Conservation (phyloP, 2,329 filamentous ascomycete genomes). For the Decorospora gaudefroyi region DNA sequence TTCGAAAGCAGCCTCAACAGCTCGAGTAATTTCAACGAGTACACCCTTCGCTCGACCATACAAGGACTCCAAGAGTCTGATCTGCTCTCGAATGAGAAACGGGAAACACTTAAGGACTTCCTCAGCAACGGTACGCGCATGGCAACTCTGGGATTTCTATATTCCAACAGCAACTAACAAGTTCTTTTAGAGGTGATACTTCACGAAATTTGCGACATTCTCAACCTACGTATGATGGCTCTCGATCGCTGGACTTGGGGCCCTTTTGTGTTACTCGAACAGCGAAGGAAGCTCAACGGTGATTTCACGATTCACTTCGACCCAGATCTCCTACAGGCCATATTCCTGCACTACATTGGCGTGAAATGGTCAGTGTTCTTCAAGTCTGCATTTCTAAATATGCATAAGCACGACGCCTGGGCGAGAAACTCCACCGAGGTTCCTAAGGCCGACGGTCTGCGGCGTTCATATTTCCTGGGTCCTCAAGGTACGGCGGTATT, state of each 20-base stretch:
- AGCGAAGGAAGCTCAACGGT: slow-evolving; percentile 38
- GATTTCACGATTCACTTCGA: slow-evolving; percentile 38
- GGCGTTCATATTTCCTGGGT: slow-evolving; percentile 37
- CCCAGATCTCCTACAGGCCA: slow-evolving; percentile 40
- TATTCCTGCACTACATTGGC: slow-evolving; percentile 43
- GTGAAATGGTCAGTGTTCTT: slow-evolving; percentile 40
- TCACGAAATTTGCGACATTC: slow-evolving; percentile 39
- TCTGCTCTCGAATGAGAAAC: slow-evolving; percentile 50
- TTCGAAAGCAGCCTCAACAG: slow-evolving; percentile 30
- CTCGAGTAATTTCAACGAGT: slow-evolving; percentile 39
- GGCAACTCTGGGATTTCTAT: no score
- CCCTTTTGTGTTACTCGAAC: slow-evolving; percentile 34
- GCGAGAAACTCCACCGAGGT: slow-evolving; percentile 21
- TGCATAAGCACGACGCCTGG: slow-evolving; percentile 29
- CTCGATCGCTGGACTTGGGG: slow-evolving; percentile 40
- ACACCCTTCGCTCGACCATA: slow-evolving; percentile 50
- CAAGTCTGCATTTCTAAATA: slow-evolving; percentile 28
- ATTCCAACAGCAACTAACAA: background rate
- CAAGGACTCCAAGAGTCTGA: slow-evolving; percentile 53
- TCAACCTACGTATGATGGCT: slow-evolving; percentile 39
- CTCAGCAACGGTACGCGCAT: slow-evolving; percentile 24
- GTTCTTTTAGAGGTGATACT: slow-evolving; percentile 29
- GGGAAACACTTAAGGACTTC: slow-evolving; percentile 43
- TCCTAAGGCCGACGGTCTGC: slow-evolving; percentile 25
- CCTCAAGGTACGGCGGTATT: background rate